These are phyloP conservation scores for Trypanosomatidae sp. DNA, from an alignment of 208 protist species.

Conservation along the genomic window DNA sequence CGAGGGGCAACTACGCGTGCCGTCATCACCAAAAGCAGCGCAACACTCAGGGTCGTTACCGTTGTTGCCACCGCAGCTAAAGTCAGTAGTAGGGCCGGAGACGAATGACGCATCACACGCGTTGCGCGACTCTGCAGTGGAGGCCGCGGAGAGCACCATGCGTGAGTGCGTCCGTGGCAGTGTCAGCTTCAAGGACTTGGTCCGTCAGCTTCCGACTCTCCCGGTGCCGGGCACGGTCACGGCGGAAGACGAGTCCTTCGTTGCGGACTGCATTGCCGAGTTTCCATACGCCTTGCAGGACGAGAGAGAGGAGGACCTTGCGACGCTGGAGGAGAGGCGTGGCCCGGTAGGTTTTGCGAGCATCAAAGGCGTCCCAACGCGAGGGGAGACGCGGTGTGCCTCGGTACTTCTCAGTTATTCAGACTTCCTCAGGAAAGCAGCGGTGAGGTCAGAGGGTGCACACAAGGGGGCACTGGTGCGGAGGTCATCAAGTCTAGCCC, in stretches of 20 bases:
- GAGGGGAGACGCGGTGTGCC: slow-evolving; percentile 11
- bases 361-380: slow-evolving; percentile 3
- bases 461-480: slow-evolving; percentile 18
- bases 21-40: background rate
- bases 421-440: slow-evolving; percentile 17
- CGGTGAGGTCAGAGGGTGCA: slow-evolving; percentile 14
- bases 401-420: slow-evolving; percentile 26
- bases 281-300: slow-evolving; percentile 25
- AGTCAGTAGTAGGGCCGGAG: background rate
- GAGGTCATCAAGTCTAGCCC: slow-evolving; percentile 2
- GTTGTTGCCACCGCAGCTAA: background rate
- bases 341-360: background rate
- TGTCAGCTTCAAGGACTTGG: slow-evolving; percentile 16
- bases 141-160: slow-evolving; percentile 28
- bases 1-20: slow-evolving; percentile 17
- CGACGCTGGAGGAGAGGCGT: slow-evolving; percentile 4
- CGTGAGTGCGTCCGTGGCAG: slow-evolving; percentile 28
- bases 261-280: slow-evolving; percentile 46
- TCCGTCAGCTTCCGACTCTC: slow-evolving; percentile 10
- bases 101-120: background rate
- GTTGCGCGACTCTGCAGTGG: slow-evolving; percentile 20
- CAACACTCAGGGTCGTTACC: background rate
- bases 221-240: slow-evolving; percentile 19
- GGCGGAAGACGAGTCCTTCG: slow-evolving; percentile 25
- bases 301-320: slow-evolving; percentile 30